These are phyloP conservation scores for Macrotyloma uniflorum DNA, from an alignment of 306 rosid species.

Conservation along the genomic window DNA sequence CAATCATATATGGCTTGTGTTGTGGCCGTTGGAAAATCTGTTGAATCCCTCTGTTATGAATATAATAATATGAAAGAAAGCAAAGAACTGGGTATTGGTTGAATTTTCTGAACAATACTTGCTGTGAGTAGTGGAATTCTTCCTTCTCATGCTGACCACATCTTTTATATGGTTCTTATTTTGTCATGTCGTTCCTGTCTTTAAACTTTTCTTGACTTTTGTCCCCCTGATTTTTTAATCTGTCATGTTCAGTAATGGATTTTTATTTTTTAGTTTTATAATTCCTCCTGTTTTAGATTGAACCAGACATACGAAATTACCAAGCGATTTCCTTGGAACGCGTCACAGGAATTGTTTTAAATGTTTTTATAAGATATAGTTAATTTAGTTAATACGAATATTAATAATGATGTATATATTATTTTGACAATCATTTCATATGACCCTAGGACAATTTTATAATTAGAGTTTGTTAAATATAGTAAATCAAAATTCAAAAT, in stretches of 20 bases:
- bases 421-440: too few relatives aligned
- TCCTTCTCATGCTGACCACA: slow-evolving; percentile 10
- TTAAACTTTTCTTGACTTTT: background rate
- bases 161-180: slow-evolving; percentile 19
- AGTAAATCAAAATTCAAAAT: too few relatives aligned
- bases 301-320: background rate
- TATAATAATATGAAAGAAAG: background rate
- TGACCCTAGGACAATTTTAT: too few relatives aligned
- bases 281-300: background rate
- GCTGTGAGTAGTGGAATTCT: slow-evolving; percentile 3
- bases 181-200: background rate
- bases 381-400: too few relatives aligned
- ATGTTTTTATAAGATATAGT: too few relatives aligned
- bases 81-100: background rate
- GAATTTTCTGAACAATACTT: background rate
- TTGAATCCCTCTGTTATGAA: background rate
- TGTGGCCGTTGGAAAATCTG: background rate
- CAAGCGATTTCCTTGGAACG: too few relatives aligned
- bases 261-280: background rate
- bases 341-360: background rate
- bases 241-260: background rate
- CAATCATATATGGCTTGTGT: background rate
- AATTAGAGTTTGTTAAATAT: too few relatives aligned
- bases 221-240: background rate
- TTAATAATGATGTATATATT: too few relatives aligned